Base-by-base conservation (phyloP, 1,284 basidiomycete species). In the Lignosus rhinocerotis region DNA sequence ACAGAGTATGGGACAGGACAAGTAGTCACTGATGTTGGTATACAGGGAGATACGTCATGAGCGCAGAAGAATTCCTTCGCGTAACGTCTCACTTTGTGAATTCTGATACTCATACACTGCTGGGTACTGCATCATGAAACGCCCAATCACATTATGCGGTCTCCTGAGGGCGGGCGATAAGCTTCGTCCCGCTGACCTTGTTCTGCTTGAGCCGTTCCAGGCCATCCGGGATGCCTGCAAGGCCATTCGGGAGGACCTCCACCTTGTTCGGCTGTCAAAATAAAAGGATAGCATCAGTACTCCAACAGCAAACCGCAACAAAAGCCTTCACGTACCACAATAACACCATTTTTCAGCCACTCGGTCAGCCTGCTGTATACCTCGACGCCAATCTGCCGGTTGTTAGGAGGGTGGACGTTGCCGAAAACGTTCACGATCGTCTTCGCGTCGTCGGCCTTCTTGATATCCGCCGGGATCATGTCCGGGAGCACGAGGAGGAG, bases 81-180 rank as follows among this genome's bases (percentile, higher is more conserved):
- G 25, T 2, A 25, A 25, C 25, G 25, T 25, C 25, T 25, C 25
- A 25, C 2, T 25, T 25, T 25, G 25, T 25, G 25, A 25, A 25
- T 25, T 25, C n/a, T 25, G 4, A 25, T 25, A n/a, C n/a, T n/a
- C n/a, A 25, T 25, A 25, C 25, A 25, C 25, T 25, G 25, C 2
- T 25, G 25, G 25, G 25, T 25, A 25, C 25, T 25, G 25, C 25
- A 25, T 25, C 25, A 25, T 25, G 25, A 25, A 25, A 25, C 25
- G 25, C 25, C 25, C 25, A 25, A 2, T 25, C 25, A 25, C 25
- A 25, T 63, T 43, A 70, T 5, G 55, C 51, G 2, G 71, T 72
- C 59, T 73, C 70, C 33, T 65, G 64, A 14, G 72, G 72, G 30
- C 51, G 67, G 1, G 61, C 70, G 33, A 73, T 66, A 2, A 73